Evolutionary conservation across 2,329 filamentous ascomycete species (phyloP), one percentile per base, ranked within the genome.

Genomic region (Escovopsis weberi): DNA sequence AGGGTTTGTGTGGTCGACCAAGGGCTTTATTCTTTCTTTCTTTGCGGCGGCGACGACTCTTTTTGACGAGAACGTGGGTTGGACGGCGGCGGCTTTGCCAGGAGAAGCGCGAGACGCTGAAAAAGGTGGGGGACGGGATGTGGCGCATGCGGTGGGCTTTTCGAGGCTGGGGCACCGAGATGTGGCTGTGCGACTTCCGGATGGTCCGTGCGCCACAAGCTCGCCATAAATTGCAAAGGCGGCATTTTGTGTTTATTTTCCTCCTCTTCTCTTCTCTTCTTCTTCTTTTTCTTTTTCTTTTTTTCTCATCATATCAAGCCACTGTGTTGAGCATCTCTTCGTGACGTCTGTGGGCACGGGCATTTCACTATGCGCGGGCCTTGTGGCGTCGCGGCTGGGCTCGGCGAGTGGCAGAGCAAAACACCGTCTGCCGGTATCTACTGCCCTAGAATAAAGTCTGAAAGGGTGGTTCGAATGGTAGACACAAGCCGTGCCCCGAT

Each of bases 391-490:
- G 75, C 68, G 63, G 59, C 55, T 61, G 60, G 61, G 62, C 61
- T 51, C 52, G 48, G 60, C 68, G 73, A 70, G 78, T 74, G 78
- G 72, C 60, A 83, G 77, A 83, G 65, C 28, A 52, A 62, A 75
- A 53, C 38, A 33, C 53, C 57, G 61, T 75, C 80, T 70, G 76
- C 79, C 79, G 80, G 82, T 86, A 86, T 86, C 82, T 86, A 80
- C 82, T 84, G 78, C 81, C 79, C 79, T 83, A 73, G 81, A 86
- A 75, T 79, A 64, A 65, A 63, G 60, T 69, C 69, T 85, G 82
- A 85, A 75, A 77, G 78, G 78, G 81, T 78, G 70, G 82, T 81
- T 86, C 82, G 82, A 84, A 80, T 78, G 78, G 78, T 78, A 74
- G 79, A 78, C 74, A 85, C 79, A 85, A 68, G 54, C 53, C 33